phyloP scores from a whole-genome alignment of 208 protist genomes.

The Phytomonas sp. region DNA sequence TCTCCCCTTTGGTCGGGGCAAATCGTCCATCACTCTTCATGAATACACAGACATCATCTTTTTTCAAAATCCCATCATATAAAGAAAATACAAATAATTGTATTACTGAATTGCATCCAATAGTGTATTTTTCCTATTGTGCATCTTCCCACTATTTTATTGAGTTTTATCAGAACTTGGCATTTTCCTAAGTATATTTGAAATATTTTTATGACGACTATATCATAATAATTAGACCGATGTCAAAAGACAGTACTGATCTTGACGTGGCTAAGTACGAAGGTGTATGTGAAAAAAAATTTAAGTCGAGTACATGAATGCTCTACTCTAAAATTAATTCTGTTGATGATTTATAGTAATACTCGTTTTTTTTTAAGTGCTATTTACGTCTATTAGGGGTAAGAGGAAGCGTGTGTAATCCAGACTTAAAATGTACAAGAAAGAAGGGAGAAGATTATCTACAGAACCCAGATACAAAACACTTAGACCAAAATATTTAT shows the following conservation, averaged over 20 bases:
- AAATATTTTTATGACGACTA: background rate
- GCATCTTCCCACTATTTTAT: background rate
- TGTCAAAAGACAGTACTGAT: background rate
- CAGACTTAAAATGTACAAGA: background rate
- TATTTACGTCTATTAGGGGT: background rate
- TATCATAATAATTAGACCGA: background rate
- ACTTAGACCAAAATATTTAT: background rate
- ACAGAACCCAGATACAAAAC: background rate
- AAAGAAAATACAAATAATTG: conserved; percentile 6
- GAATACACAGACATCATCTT: background rate
- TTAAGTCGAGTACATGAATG: background rate
- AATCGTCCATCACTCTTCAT: background rate
- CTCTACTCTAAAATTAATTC: background rate
- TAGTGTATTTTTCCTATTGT: background rate
- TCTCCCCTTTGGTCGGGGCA: background rate
- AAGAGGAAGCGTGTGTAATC: background rate
- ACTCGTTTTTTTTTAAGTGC: background rate
- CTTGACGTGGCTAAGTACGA: background rate
- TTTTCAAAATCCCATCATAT: background rate
- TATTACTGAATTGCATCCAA: background rate
- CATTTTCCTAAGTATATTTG: background rate
- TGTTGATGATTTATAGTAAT: background rate
- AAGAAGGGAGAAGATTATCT: background rate
- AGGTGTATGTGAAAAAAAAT: background rate
- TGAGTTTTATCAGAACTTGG: background rate